Conservation (phyloP, 2,329 filamentous ascomycete species). For the Myriosclerotinia duriaeana region DNA sequence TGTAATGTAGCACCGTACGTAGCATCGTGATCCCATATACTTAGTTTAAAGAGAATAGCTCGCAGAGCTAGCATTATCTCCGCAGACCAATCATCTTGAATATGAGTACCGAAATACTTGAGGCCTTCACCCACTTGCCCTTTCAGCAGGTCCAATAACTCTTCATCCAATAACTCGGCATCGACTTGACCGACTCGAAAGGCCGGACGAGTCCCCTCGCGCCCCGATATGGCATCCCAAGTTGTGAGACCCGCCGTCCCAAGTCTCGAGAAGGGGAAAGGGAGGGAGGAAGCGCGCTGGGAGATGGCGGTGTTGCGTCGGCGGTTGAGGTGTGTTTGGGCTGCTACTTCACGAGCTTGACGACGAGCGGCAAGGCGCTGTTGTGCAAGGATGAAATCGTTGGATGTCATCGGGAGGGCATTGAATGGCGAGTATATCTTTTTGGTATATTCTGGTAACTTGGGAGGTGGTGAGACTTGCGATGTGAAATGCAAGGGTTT, state of each 20-base stretch:
- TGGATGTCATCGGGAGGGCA: slow-evolving; percentile 38
- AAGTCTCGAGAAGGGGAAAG: slow-evolving; percentile 61
- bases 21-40: slow-evolving; percentile 93
- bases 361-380: slow-evolving; percentile 80
- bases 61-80: slow-evolving; percentile 80
- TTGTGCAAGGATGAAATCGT: slow-evolving; percentile 79
- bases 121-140: slow-evolving; percentile 83
- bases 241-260: slow-evolving; percentile 50
- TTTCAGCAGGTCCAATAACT: slow-evolving; percentile 81
- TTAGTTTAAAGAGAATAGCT: slow-evolving; percentile 85
- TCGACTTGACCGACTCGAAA: slow-evolving; percentile 96
- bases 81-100: slow-evolving; percentile 81
- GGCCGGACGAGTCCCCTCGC: slow-evolving; percentile 77
- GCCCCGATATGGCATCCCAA: slow-evolving; percentile 71
- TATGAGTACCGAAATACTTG: slow-evolving; percentile 77
- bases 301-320: slow-evolving; percentile 53
- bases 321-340: slow-evolving; percentile 52
- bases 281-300: slow-evolving; percentile 56
- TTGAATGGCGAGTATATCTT: slow-evolving; percentile 23
- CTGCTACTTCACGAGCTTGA: slow-evolving; percentile 68
- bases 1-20: slow-evolving; percentile 93
- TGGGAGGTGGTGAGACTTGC: background rate
- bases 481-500: background rate
- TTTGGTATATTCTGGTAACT: background rate
- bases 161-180: slow-evolving; percentile 90